These are phyloP conservation scores for Paecilomyces dactylethromorphus DNA, from an alignment of 2,329 filamentous ascomycete genomes.

Conservation along the genomic window DNA sequence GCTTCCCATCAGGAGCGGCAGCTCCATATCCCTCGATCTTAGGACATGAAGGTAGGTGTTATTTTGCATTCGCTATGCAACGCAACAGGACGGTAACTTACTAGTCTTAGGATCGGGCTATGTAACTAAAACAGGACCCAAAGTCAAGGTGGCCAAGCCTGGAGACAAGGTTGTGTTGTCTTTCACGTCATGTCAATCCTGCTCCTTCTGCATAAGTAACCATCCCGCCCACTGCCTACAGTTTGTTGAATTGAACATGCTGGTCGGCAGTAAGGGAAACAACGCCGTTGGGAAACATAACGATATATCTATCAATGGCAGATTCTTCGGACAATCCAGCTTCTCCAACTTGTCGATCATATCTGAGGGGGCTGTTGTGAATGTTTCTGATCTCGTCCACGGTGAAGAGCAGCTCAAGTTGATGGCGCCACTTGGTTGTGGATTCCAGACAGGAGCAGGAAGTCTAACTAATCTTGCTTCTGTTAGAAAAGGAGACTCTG, in stretches of 20 bases:
- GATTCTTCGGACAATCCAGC: constrained; percentile 46
- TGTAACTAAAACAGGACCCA: no score
- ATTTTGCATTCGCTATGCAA: constrained; percentile 41
- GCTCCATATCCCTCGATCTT: constrained; percentile 43
- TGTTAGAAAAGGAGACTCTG: constrained; percentile 26
- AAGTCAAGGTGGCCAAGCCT: constrained; percentile 33
- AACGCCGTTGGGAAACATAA: no score
- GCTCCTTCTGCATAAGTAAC: no score
- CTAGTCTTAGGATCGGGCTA: no score
- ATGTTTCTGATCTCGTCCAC: constrained; percentile 34
- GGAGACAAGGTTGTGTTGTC: constrained; percentile 45
- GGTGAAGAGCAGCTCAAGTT: constrained; percentile 25
- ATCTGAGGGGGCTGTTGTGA: constrained; percentile 34
- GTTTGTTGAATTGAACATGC: constrained; percentile 28
- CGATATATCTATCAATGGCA: no score
- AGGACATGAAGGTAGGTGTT: constrained; percentile 51
- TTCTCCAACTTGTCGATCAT: constrained; percentile 37
- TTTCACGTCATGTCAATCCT: constrained; percentile 42
- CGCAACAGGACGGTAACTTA: no score
- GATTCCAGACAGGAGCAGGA: constrained; percentile 41
- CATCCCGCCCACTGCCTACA: constrained; percentile 43
- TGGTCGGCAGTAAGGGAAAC: constrained; percentile 23
- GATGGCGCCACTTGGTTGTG: constrained; percentile 41
- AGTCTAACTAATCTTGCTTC: constrained; percentile 34
- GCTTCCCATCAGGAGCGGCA: constrained; percentile 28